Percentiles rank a stretch among this genome's conserved stretches.
These are phyloP conservation scores for Chaetomium globosum DNA, from an alignment of 2,329 filamentous ascomycete species.

Conservation along the genomic window DNA sequence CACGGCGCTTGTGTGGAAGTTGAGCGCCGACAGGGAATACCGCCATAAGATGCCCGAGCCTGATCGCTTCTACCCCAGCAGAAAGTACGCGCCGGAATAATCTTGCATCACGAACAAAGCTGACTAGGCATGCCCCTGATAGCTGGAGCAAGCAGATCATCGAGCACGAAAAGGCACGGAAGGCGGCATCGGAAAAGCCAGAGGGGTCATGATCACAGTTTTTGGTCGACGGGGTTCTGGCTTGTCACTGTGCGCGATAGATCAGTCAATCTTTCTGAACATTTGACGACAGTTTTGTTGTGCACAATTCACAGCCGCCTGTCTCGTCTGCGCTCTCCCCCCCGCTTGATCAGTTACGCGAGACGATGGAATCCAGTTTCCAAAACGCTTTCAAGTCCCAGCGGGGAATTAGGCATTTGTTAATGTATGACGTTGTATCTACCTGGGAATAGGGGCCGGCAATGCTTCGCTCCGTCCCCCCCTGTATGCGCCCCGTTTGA, in stretches of 20 bases:
- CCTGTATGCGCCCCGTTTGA: neutral
- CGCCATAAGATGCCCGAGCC: slow-evolving; percentile 78
- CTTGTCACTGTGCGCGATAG: slow-evolving; percentile 25
- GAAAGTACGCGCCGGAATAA: slow-evolving; percentile 67
- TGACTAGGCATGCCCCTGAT: slow-evolving; percentile 11
- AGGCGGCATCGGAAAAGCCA: slow-evolving; percentile 28
- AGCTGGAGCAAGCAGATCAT: slow-evolving; percentile 53
- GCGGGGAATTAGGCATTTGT: neutral
- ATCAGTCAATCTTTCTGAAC: neutral
- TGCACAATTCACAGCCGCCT: neutral
- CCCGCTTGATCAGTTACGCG: neutral
- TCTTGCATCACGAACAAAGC: neutral
- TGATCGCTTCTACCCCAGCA: slow-evolving; percentile 79
- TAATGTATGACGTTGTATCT: neutral
- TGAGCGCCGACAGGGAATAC: slow-evolving; percentile 73
- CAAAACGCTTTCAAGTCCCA: neutral
- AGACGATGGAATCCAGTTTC: neutral
- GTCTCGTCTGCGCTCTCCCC: neutral
- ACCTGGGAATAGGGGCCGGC: neutral
- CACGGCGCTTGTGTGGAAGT: slow-evolving; percentile 65
- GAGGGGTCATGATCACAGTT: slow-evolving; percentile 27
- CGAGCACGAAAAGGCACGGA: slow-evolving; percentile 49
- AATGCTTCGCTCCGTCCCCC: neutral
- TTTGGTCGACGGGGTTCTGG: neutral
- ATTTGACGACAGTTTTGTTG: neutral